Percentiles rank a stretch among this genome's conserved stretches.
phyloP scores from a whole-genome alignment of 495 filamentous ascomycete genomes.

The Talaromyces wortmannii region DNA sequence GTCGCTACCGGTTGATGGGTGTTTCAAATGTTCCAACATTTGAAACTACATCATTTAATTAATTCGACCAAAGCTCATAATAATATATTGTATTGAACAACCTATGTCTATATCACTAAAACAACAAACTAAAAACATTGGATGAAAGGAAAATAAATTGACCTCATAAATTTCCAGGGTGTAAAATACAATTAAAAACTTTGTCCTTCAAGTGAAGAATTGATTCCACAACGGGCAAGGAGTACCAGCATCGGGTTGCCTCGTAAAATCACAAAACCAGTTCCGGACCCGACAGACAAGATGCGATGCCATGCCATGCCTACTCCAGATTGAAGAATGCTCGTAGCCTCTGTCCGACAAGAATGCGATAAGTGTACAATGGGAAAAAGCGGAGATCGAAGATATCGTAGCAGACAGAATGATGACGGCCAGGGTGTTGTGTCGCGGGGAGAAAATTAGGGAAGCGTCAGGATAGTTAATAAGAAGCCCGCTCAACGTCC shows the following conservation, averaged over 20 bases:
- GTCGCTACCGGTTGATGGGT: too few species aligned
- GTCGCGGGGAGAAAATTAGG: neutral
- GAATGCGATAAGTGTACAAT: conserved; percentile 6
- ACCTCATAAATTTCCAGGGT: neutral
- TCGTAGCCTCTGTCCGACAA: neutral
- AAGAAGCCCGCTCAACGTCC: neutral
- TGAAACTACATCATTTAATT: too few species aligned
- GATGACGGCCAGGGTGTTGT: neutral
- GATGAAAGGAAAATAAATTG: neutral
- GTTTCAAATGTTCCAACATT: too few species aligned
- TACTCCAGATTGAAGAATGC: neutral
- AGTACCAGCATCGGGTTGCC: conserved; percentile 5
- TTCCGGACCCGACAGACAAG: neutral
- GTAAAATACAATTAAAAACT: conserved; percentile 7
- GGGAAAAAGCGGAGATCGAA: conserved; percentile 2
- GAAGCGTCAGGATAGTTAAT: neutral
- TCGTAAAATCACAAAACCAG: neutral
- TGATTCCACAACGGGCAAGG: neutral
- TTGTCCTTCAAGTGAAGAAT: neutral
- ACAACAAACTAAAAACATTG: neutral
- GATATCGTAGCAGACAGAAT: neutral
- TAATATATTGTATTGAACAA: neutral
- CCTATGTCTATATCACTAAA: too few species aligned
- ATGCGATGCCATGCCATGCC: neutral
- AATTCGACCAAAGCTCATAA: too few species aligned